Evolutionary conservation across 345 rosid genomes (phyloP), one percentile per base, ranked within the genome.

Genomic region (Tarenaya hassleriana): DNA sequence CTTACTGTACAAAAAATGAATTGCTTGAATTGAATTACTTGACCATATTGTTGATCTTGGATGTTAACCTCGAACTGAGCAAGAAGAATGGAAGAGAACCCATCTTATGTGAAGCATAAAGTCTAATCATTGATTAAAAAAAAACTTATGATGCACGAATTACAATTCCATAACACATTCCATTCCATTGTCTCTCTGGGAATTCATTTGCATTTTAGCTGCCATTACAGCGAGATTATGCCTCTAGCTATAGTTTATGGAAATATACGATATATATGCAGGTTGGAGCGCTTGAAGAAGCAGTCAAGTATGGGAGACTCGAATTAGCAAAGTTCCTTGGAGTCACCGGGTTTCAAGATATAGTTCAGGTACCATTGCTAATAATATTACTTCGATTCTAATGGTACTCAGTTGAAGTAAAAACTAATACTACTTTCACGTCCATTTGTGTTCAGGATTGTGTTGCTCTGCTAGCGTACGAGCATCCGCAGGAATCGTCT

Each of bases 201-300:
- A 13, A 18, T 27, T n/a, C n/a, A 7, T 47, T 17, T 24, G n/a
- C 34, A 39, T 46, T 38, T 46, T 47, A 50, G 34, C 32, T 16
- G 55, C 16, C 29, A 41, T 38, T 57, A 8, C 27, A 51, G 5
- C 57, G 27, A 40, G 59, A 31, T 24, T 37, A 46, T 6, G 20
- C 31, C 15, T 52, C 16, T 52, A 47, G 38, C 40, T 41, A 41
- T 44, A 11, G 37, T 41, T n/a, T 47, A 13, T 60, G 41, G 9
- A 8, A 43, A 53, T 35, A 43, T 15, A 41, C 59, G 61, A 24
- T 24, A 41, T 24, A 41, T 34, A 20, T 70, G 47, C 60, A 92
- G 98, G 85, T 61, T 43, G 95, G 95, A 60, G 74, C 69, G 52
- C 77, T 92, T 29, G 94, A 73, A 68, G 88, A 78, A 62, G 94